phyloP scores from a whole-genome alignment of 2,329 filamentous ascomycete genomes.

The Davidsoniella virescens region DNA sequence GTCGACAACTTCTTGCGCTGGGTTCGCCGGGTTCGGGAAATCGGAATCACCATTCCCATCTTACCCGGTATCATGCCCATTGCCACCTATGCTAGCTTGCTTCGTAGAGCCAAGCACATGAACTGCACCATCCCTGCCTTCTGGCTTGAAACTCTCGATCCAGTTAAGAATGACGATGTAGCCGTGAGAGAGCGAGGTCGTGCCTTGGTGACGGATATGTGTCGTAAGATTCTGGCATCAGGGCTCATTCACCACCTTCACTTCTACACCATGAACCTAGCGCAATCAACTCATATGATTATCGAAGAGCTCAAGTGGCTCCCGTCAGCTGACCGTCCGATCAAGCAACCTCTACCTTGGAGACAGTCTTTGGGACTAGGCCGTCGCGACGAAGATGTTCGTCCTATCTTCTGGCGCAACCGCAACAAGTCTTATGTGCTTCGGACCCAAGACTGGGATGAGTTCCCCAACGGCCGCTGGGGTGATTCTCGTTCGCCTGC shows the following conservation, averaged over 20 bases:
- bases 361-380: constrained; percentile 83
- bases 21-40: constrained; percentile 71
- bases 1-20: constrained; percentile 86
- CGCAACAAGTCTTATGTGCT: constrained; percentile 89
- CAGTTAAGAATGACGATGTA: constrained; percentile 91
- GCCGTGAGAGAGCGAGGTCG: constrained; percentile 84
- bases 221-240: constrained; percentile 63
- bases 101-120: constrained; percentile 81
- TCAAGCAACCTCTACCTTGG: constrained; percentile 89
- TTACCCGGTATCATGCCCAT: constrained; percentile 79
- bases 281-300: constrained; percentile 83
- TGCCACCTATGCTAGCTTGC: constrained; percentile 83
- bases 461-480: constrained; percentile 97
- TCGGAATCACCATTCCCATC: constrained; percentile 70
- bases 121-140: constrained; percentile 65
- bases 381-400: constrained; percentile 82
- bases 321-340: constrained; percentile 59
- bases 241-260: constrained; percentile 72
- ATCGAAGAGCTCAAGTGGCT: constrained; percentile 76
- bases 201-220: constrained; percentile 75
- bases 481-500: constrained; percentile 92
- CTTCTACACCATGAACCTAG: constrained; percentile 99
- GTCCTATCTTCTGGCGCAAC: constrained; percentile 97
- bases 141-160: constrained; percentile 72
- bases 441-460: constrained; percentile 95